Conservation (phyloP, 2,329 filamentous ascomycete species). For the Cladobotryum mycophilum region DNA sequence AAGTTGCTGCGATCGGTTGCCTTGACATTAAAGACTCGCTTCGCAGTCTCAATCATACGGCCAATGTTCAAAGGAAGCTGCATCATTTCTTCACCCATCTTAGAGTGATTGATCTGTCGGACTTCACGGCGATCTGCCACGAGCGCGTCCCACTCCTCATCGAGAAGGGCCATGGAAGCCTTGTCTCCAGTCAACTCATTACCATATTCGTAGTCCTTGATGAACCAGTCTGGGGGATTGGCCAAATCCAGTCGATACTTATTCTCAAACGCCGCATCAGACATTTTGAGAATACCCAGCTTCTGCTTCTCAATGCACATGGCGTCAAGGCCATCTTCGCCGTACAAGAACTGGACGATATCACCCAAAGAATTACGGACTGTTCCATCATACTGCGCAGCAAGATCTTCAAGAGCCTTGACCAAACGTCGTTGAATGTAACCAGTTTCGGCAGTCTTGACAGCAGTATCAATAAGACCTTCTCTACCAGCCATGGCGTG, state of each 20-base stretch:
- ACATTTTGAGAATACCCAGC: slow-evolving; percentile 79
- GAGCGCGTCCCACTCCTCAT: slow-evolving; percentile 80
- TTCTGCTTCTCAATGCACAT: slow-evolving; percentile 89
- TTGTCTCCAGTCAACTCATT: slow-evolving; percentile 81
- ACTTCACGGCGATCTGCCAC: slow-evolving; percentile 67
- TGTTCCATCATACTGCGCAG: slow-evolving; percentile 95
- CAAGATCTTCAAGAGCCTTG: slow-evolving; percentile 95
- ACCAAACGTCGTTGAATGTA: slow-evolving; percentile 98
- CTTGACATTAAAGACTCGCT: slow-evolving; percentile 85
- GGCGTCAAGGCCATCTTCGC: slow-evolving; percentile 93
- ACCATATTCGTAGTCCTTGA: slow-evolving; percentile 61
- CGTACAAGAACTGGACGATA: slow-evolving; percentile 94
- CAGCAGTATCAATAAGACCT: slow-evolving; percentile 98
- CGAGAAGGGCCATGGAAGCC: slow-evolving; percentile 78
- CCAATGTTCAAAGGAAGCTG: slow-evolving; percentile 88
- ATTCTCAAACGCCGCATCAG: slow-evolving; percentile 68
- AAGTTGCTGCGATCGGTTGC: slow-evolving; percentile 81
- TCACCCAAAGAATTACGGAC: slow-evolving; percentile 96
- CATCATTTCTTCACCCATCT: slow-evolving; percentile 77
- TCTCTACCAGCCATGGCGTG: slow-evolving; percentile 99
- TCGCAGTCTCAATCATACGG: slow-evolving; percentile 85
- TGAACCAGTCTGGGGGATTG: slow-evolving; percentile 54
- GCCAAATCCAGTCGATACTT: slow-evolving; percentile 76
- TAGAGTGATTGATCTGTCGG: slow-evolving; percentile 57
- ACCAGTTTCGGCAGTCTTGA: slow-evolving; percentile 98